phyloP scores from a whole-genome alignment of 805 yeast genomes.

The Zygosaccharomyces rouxii region DNA sequence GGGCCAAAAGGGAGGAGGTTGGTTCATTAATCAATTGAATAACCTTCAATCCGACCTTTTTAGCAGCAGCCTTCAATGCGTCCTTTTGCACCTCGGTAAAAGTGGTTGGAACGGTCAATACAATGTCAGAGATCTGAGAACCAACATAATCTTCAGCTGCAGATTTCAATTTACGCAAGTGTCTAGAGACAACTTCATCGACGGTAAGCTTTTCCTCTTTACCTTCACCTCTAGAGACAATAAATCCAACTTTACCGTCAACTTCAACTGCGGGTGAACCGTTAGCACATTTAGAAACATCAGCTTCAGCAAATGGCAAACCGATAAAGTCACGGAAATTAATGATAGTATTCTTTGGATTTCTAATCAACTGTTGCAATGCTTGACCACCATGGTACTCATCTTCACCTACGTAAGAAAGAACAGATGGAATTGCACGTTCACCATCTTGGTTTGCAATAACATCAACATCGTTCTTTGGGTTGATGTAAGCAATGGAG shows the following conservation, averaged over 20 bases:
- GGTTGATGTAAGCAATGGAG: conserved; percentile 92
- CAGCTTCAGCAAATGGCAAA: conserved; percentile 62
- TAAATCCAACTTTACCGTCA: conserved; percentile 67
- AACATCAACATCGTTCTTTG: conserved; percentile 75
- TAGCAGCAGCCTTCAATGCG: conserved; percentile 57
- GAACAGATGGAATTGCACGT: conserved; percentile 88
- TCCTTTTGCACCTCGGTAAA: conserved; percentile 69
- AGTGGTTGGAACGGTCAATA: conserved; percentile 86
- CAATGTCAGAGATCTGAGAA: conserved; percentile 70
- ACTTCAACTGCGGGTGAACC: conserved; percentile 37
- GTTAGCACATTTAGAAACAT: conserved; percentile 61
- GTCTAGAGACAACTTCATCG: conserved; percentile 78
- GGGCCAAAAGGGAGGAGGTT: conserved; percentile 83
- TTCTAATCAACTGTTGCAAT: conserved; percentile 83
- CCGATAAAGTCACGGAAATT: conserved; percentile 95
- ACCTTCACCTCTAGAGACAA: conserved; percentile 47
- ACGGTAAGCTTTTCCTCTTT: conserved; percentile 55
- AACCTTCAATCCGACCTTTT: conserved; percentile 70
- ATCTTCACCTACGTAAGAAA: conserved; percentile 88
- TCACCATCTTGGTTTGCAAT: conserved; percentile 99
- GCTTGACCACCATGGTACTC: conserved; percentile 99
- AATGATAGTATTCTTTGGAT: conserved; percentile 77
- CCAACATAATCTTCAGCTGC: conserved; percentile 96
- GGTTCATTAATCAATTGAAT: conserved; percentile 91
- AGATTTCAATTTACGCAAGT: conserved; percentile 68